These are phyloP conservation scores for Phytophthora brassicae DNA, from an alignment of 352 stramenopile genomes.

Conservation along the genomic window DNA sequence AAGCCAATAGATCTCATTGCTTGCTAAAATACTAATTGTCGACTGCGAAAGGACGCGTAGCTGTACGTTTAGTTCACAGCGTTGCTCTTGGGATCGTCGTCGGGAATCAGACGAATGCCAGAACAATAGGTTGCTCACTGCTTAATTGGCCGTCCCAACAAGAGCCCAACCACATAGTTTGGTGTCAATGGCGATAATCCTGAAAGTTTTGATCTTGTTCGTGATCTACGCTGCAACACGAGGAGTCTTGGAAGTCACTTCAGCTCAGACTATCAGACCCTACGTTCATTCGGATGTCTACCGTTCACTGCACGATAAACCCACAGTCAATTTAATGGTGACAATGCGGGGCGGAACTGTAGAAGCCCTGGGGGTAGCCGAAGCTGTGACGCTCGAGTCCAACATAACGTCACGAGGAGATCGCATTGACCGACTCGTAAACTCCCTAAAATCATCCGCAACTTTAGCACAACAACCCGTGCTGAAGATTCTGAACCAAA, in stretches of 20 bases:
- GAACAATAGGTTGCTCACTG: too few species aligned
- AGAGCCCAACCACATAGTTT: too few species aligned
- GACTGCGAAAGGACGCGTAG: background rate
- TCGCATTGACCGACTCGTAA: constrained; percentile 26
- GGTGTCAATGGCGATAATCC: background rate
- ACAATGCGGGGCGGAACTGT: constrained; percentile 27
- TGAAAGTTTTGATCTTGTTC: constrained; percentile 1
- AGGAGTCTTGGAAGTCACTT: background rate
- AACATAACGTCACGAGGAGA: constrained; percentile 12
- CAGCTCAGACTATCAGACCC: background rate
- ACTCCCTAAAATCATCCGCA: constrained; percentile 17
- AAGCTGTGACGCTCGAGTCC: background rate
- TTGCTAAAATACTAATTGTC: background rate
- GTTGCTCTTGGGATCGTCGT: too few species aligned
- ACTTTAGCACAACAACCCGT: constrained; percentile 11
- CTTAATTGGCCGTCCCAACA: too few species aligned
- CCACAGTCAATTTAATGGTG: constrained; percentile 34
- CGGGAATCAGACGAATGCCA: too few species aligned
- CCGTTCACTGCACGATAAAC: constrained; percentile 18
- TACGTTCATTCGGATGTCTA: constrained; percentile 31
- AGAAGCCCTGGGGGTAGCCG: constrained; percentile 11
- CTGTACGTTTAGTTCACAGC: too few species aligned
- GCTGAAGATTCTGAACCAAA: constrained; percentile 18
- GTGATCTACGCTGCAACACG: background rate
- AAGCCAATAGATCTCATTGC: background rate